These are phyloP conservation scores for Crithidia acanthocephali DNA, from an alignment of 208 protist species.

Conservation along the genomic window DNA sequence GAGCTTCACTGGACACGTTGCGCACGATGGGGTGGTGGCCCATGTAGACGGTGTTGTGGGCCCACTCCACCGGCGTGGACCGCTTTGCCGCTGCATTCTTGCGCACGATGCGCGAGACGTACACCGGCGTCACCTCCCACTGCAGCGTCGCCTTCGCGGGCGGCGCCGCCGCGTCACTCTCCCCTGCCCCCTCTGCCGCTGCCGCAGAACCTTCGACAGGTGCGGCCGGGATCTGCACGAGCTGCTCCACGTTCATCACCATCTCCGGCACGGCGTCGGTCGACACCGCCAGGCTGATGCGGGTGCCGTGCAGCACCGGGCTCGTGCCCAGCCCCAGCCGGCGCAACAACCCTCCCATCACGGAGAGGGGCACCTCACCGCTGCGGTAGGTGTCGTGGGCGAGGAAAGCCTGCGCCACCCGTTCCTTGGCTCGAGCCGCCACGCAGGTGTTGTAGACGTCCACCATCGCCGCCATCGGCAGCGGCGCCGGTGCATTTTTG, in stretches of 20 bases:
- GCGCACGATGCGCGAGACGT: conserved; percentile 45
- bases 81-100: conserved; percentile 26
- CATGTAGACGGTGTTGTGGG: conserved; percentile 43
- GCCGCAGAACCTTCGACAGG: neutral
- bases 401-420: conserved; percentile 55
- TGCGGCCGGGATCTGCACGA: conserved; percentile 8
- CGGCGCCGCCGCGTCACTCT: neutral
- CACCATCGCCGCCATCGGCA: conserved; percentile 32
- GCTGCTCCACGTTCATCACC: conserved; percentile 29
- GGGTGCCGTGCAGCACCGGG: conserved; percentile 37
- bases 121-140: conserved; percentile 37
- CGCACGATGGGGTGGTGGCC: conserved; percentile 42
- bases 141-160: neutral
- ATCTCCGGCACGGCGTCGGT: conserved; percentile 11
- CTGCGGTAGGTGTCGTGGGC: conserved; percentile 59
- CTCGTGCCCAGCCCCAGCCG: conserved; percentile 60
- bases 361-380: conserved; percentile 59
- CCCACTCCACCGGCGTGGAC: conserved; percentile 35
- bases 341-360: conserved; percentile 49
- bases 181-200: neutral
- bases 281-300: conserved; percentile 36
- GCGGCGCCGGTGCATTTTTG: conserved; percentile 34
- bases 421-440: conserved; percentile 43
- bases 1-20: conserved; percentile 23
- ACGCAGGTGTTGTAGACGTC: conserved; percentile 48